Conservation (phyloP, 805 yeast species). For the Scheffersomyces ergatensis region DNA sequence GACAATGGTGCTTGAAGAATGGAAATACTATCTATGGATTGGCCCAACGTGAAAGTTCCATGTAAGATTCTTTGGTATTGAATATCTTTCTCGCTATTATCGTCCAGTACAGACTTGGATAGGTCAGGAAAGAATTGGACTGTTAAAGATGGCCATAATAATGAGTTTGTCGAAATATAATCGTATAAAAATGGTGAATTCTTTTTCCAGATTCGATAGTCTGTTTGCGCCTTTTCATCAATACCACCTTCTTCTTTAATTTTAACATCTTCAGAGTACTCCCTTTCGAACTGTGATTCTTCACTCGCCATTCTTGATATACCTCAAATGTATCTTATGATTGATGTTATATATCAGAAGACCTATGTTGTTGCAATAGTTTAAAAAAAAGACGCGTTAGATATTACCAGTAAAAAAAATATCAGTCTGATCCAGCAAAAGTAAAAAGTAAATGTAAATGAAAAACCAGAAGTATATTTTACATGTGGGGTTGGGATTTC, state of each 20-base stretch:
- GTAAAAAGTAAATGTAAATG: no score
- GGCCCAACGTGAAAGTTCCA: constrained; percentile 66
- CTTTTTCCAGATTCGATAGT: constrained; percentile 43
- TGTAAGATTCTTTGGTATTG: constrained; percentile 44
- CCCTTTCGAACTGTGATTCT: background rate
- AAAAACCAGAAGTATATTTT: no score
- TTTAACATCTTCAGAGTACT: background rate
- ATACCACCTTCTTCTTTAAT: constrained; percentile 13
- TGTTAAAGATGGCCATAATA: constrained; percentile 43
- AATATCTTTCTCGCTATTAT: constrained; percentile 9
- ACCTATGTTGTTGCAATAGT: no score
- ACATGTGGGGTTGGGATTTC: no score
- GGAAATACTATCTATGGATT: constrained; percentile 47
- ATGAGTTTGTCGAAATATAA: constrained; percentile 36
- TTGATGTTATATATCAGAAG: no score
- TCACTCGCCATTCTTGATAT: background rate
- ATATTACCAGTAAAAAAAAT: no score
- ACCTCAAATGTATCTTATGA: no score
- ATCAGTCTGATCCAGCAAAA: no score
- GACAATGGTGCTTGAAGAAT: constrained; percentile 32
- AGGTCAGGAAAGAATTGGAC: constrained; percentile 44
- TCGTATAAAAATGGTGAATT: constrained; percentile 43
- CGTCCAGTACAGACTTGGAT: constrained; percentile 2
- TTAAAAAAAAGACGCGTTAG: no score
- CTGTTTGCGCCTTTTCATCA: constrained; percentile 27